phyloP scores from a whole-genome alignment of 495 filamentous ascomycete genomes.

The Penicillium coprophilum region DNA sequence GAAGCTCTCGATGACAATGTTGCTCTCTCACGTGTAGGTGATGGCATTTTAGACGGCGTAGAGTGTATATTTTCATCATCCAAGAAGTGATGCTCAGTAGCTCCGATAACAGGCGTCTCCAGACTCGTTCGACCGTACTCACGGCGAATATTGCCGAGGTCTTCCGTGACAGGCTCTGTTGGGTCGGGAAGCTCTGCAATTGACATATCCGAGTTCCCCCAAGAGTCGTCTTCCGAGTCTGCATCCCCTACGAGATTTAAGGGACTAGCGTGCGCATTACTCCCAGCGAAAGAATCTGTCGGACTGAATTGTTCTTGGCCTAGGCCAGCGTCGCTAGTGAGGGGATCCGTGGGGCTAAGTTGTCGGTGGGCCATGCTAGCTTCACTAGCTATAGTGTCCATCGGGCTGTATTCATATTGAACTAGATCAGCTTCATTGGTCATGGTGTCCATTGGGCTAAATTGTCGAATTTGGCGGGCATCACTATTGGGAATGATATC shows the following conservation, averaged over 20 bases:
- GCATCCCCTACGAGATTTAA: constrained; percentile 29
- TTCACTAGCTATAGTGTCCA: not conserved
- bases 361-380: constrained; percentile 6
- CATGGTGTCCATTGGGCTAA: constrained; percentile 18
- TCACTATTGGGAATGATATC: constrained; percentile 20
- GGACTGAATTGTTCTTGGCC: constrained; percentile 22
- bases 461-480: constrained; percentile 18
- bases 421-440: not conserved
- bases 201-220: constrained; percentile 28
- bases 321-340: constrained; percentile 11
- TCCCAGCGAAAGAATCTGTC: constrained; percentile 23
- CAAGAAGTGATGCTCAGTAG: constrained; percentile 32
- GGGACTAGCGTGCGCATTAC: constrained; percentile 25
- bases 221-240: constrained; percentile 29
- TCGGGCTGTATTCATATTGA: not conserved
- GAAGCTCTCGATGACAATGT: constrained; percentile 34
- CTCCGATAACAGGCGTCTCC: constrained; percentile 33
- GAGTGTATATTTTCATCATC: constrained; percentile 38
- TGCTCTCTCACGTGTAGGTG: constrained; percentile 31
- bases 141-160: constrained; percentile 1
- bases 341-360: constrained; percentile 23
- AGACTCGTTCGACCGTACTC: constrained; percentile 27
- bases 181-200: constrained; percentile 23
- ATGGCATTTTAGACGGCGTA: constrained; percentile 45
- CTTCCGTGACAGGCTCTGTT: constrained; percentile 9